These are phyloP conservation scores for Gnaphalium uliginosum DNA, from an alignment of 129 eudicot genomes.

Conservation along the genomic window DNA sequence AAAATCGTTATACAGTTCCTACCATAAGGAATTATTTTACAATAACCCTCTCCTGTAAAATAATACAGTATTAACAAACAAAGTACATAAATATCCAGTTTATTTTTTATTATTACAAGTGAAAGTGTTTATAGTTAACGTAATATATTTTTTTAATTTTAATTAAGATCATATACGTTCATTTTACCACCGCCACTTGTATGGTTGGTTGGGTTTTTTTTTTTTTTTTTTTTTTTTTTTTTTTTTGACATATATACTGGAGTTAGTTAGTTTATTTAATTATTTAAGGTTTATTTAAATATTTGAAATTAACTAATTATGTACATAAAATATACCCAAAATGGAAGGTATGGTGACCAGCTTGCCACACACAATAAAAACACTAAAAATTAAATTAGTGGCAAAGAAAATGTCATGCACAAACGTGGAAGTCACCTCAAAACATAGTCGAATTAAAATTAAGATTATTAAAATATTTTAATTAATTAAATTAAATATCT, in stretches of 20 bases:
- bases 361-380: conserved; percentile 11
- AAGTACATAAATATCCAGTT: not conserved
- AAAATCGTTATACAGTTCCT: too few relatives aligned
- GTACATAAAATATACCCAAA: conserved; percentile 12
- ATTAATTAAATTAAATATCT: not conserved
- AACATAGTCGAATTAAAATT: conserved; percentile 1
- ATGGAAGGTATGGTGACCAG: conserved; percentile 24
- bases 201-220: too few relatives aligned
- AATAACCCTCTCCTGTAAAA: too few relatives aligned
- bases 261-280: not conserved
- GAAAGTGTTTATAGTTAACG: not conserved
- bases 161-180: not conserved
- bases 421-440: conserved; percentile 39
- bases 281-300: not conserved
- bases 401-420: conserved; percentile 26
- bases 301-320: not conserved
- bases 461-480: too few relatives aligned
- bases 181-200: not conserved
- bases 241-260: not conserved
- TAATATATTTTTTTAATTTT: too few relatives aligned
- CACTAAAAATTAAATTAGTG: not conserved
- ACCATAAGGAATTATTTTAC: too few relatives aligned
- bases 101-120: not conserved
- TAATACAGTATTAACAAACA: too few relatives aligned
- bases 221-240: too few relatives aligned